phyloP scores from a whole-genome alignment of 2,329 filamentous ascomycete species.

The Diaporthe sp. region DNA sequence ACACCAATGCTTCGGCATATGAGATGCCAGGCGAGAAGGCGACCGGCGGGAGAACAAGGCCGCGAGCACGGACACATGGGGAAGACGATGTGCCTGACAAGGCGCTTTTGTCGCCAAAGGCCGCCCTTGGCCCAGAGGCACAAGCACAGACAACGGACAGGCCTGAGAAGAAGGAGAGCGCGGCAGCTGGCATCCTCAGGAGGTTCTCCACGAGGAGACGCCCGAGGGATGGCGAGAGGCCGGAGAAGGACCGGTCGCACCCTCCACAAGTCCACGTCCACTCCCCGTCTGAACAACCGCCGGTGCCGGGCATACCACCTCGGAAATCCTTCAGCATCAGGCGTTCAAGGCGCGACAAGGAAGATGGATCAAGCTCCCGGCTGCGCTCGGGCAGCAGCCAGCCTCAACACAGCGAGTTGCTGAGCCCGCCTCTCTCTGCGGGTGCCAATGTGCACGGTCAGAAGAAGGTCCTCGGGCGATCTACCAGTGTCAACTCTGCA shows the following conservation, averaged over 20 bases:
- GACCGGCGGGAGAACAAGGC: conserved; percentile 83
- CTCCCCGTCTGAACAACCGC: conserved; percentile 72
- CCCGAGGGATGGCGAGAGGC: conserved; percentile 70
- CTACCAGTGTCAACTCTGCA: conserved; percentile 90
- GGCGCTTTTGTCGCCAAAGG: conserved; percentile 34
- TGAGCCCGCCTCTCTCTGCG: conserved; percentile 76
- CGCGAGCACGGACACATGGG: conserved; percentile 90
- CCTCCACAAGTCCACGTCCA: conserved; percentile 83
- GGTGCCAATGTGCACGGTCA: conserved; percentile 66
- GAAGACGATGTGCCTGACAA: conserved; percentile 87
- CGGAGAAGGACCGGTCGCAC: conserved; percentile 73
- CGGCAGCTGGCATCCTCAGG: conserved; percentile 84
- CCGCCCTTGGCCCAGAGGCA: conserved; percentile 28
- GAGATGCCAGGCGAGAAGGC: conserved; percentile 91
- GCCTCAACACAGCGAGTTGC: conserved; percentile 80
- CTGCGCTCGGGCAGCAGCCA: conserved; percentile 70
- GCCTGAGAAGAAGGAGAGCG: conserved; percentile 83
- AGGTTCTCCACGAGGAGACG: conserved; percentile 90
- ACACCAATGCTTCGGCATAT: conserved; percentile 87
- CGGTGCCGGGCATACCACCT: conserved; percentile 60
- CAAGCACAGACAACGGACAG: conserved; percentile 55
- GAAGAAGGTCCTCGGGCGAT: conserved; percentile 81
- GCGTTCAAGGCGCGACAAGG: conserved; percentile 63
- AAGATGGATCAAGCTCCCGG: conserved; percentile 58
- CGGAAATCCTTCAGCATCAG: conserved; percentile 92